These are phyloP conservation scores for Warburgia ugandensis DNA, from an alignment of 164 flowering plant species.

Conservation along the genomic window DNA sequence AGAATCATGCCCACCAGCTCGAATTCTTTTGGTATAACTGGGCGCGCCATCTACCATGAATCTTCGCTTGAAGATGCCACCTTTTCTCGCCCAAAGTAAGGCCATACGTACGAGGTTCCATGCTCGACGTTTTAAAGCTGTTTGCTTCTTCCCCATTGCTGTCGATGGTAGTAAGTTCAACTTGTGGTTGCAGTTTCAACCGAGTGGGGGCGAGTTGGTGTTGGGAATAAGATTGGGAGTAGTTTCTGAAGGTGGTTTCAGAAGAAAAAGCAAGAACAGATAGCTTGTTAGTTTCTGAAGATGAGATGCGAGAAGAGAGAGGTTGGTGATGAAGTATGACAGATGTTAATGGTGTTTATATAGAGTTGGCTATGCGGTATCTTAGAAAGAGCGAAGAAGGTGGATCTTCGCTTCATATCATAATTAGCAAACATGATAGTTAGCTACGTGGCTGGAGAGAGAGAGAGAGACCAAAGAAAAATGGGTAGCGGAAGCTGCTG, in stretches of 20 bases:
- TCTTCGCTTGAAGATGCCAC: conserved; percentile 47
- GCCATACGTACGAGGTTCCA: conserved; percentile 67
- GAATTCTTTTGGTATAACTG: conserved; percentile 36
- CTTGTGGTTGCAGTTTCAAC: not conserved
- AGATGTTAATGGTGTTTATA: conserved; percentile 7
- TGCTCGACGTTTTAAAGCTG: conserved; percentile 29
- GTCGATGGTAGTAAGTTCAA: not conserved
- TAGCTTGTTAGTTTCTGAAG: no score
- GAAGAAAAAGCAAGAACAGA: no score
- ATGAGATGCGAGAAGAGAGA: no score
- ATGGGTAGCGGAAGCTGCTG: no score
- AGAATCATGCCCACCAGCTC: conserved; percentile 13
- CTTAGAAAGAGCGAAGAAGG: not conserved
- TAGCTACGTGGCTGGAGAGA: no score
- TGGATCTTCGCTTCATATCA: no score
- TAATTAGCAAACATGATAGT: no score
- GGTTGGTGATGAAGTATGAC: not conserved
- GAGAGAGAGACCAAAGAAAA: no score
- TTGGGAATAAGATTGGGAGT: no score
- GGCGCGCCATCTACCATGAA: conserved; percentile 38
- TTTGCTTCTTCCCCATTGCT: conserved; percentile 33
- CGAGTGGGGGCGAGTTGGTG: no score
- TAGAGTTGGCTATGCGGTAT: not conserved
- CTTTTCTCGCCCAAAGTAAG: conserved; percentile 69
- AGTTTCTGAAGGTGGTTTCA: no score